Base-by-base conservation (phyloP, 345 rosid genomes). In the Stellera chamaejasme region DNA sequence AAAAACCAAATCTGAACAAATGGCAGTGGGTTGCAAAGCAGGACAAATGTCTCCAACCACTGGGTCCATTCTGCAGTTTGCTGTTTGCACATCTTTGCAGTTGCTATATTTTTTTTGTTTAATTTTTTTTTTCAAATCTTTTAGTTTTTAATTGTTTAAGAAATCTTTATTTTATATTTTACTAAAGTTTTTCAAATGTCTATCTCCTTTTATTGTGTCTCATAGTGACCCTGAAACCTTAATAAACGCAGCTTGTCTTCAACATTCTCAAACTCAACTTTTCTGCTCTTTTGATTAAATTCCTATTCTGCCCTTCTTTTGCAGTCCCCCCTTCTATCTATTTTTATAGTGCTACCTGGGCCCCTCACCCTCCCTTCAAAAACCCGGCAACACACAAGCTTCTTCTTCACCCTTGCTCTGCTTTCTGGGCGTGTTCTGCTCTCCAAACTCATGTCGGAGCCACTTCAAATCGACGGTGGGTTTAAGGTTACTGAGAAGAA, bases 171-270 rank as follows among this genome's bases (percentile, higher is more conserved):
- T 58, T 27, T 13, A 59, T 10, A 6, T 63, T 13, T 50, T 3
- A 2, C 8, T 10, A 2, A 10, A 14, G 9, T 12, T 51, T 60
- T 48, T 10, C 5, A 51, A 32, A 43, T 3, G 14, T 50, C 66
- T 44, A 11, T 39, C 14, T 50, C 54, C 41, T 62, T 67, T 60
- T 42, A 25, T 54, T 32, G 59, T 77, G 81, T 71, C 76, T 69
- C 77, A 44, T 52, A 15, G 45, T 43, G 61, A 70, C 81, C 77
- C 61, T 28, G 74, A 71, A 79, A 74, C 85, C 90, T 82, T 79
- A 75, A 78, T 73, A 82, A 83, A 78, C 23, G 77, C 68, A 61
- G 52, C 68, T 64, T 73, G 75, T 82, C 75, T 72, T 58, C 79
- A 26, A 71, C 83, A 73, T 75, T 75, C 77, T 69, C 59, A 12